These are phyloP conservation scores for Coprinopsis strossmayeri DNA, from an alignment of 768 basidiomycete genomes.

Conservation along the genomic window DNA sequence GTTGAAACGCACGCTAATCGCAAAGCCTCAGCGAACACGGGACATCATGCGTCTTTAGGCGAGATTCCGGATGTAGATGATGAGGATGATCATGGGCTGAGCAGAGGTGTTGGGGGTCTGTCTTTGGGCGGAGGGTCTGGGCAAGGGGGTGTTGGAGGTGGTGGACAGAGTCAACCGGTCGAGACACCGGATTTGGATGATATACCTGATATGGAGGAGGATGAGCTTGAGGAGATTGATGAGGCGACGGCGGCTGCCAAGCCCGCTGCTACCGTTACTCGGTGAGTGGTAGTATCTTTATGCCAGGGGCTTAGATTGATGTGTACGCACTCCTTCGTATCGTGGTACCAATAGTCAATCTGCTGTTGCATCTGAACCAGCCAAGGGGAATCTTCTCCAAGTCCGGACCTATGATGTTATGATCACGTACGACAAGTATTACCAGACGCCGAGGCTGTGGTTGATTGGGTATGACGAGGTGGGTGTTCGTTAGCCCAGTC, in stretches of 20 bases:
- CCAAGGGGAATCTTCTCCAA: slow-evolving; percentile 80
- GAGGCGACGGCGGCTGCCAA: slow-evolving; percentile 68
- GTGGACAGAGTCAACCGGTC: slow-evolving; percentile 17
- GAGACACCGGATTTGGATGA: slow-evolving; percentile 94
- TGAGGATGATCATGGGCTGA: slow-evolving; percentile 33
- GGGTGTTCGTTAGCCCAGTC: slow-evolving; percentile 11
- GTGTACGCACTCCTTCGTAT: too few relatives aligned
- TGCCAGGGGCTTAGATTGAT: not conserved
- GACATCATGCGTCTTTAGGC: slow-evolving; percentile 43
- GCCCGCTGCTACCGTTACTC: slow-evolving; percentile 5
- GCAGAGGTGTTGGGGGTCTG: slow-evolving; percentile 38
- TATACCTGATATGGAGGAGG: slow-evolving; percentile 99
- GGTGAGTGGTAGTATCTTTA: not conserved
- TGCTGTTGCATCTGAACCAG: not conserved
- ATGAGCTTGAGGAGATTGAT: slow-evolving; percentile 82
- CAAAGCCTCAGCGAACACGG: slow-evolving; percentile 47
- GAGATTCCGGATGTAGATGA: slow-evolving; percentile 87
- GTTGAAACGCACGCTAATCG: slow-evolving; percentile 95
- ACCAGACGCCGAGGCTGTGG: slow-evolving; percentile 98
- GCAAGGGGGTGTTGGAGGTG: slow-evolving; percentile 5
- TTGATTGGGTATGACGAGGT: slow-evolving; percentile 97
- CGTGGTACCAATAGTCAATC: not conserved
- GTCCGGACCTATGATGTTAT: slow-evolving; percentile 98
- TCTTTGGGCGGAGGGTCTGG: slow-evolving; percentile 30
- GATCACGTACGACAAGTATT: slow-evolving; percentile 99